Evolutionary conservation across 2,329 filamentous ascomycete species (phyloP), one percentile per base, ranked within the genome.

Genomic region (Akanthomyces lecanii): DNA sequence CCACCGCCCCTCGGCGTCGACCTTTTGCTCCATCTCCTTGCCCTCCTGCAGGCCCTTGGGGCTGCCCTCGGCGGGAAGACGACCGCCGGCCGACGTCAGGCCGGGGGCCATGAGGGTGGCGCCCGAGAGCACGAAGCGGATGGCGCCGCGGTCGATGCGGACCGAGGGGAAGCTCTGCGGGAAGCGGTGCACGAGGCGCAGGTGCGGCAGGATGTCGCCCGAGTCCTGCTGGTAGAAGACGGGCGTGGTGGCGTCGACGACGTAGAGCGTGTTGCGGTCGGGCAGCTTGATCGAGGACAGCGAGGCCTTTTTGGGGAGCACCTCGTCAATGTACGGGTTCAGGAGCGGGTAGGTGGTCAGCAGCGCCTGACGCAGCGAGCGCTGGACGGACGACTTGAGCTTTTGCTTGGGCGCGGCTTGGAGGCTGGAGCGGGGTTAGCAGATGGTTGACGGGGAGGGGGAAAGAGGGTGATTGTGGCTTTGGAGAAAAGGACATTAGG

Each of bases 101-200:
- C 95, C 95, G 0, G 95, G 95, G 1, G 92, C 94, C 95, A 99
- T 99, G 66, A 99, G 87, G 16, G 94, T 92, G 0, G 95, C 95
- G 51, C 95, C 95, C 1, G 88, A 91, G 1, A 99, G 85, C 30
- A 99, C 94, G 78, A 99, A 99, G 65, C 95, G 91, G 72, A 99
- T 98, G 5, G 95, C 95, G 66, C 95, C 95, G 56, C 95, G 87
- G 76, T 99, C 95, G 75, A 98, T 96, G 64, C 93, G 89, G 63
- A 99, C 82, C 59, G 86, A 89, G 21, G 90, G 88, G 75, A 99
- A 94, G 64, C 87, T 89, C 68, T 86, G 80, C 11, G 95, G 95
- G 79, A 94, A 98, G 69, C 89, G 85, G 81, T 99, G 95, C 44
- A 99, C 87, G 70, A 98, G 87, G 54, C 85, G 85, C 14, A 99